A percentile compares a stretch with the other conserved stretches of the same genome.
These are phyloP conservation scores for Firmiana major DNA, from an alignment of 345 rosid species.

Conservation along the genomic window DNA sequence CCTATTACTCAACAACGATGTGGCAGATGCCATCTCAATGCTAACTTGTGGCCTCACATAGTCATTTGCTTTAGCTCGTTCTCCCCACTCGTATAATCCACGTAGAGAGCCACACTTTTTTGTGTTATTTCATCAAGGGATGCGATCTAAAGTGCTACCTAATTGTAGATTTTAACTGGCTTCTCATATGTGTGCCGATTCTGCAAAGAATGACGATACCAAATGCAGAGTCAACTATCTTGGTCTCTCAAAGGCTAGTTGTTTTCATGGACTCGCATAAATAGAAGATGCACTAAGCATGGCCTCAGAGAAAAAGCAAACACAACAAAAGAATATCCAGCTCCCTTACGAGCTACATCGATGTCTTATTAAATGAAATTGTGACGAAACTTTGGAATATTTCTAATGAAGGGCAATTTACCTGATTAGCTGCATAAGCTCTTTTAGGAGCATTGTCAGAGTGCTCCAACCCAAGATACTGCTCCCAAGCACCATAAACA, in stretches of 20 bases:
- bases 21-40: neutral
- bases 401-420: slow-evolving; percentile 17
- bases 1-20: neutral
- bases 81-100: slow-evolving; percentile 4
- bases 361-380: neutral
- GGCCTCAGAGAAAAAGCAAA: neutral
- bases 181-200: slow-evolving; percentile 64
- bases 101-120: slow-evolving; percentile 16
- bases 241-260: neutral
- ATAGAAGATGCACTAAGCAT: neutral
- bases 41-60: slow-evolving; percentile 6
- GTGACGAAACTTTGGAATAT: neutral
- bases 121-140: slow-evolving; percentile 10
- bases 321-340: neutral
- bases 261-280: neutral
- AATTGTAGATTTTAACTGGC: slow-evolving; percentile 75
- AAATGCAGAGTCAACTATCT: neutral
- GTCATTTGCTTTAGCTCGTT: slow-evolving; percentile 3
- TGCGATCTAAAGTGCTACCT: slow-evolving; percentile 22
- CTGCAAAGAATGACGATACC: slow-evolving; percentile 33
- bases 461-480: slow-evolving; percentile 95
- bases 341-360: neutral
- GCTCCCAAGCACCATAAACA: slow-evolving; percentile 95
- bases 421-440: slow-evolving; percentile 77
- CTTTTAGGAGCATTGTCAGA: slow-evolving; percentile 75